phyloP scores from a whole-genome alignment of 2,329 filamentous ascomycete species.

The Hypoxylon sp. region DNA sequence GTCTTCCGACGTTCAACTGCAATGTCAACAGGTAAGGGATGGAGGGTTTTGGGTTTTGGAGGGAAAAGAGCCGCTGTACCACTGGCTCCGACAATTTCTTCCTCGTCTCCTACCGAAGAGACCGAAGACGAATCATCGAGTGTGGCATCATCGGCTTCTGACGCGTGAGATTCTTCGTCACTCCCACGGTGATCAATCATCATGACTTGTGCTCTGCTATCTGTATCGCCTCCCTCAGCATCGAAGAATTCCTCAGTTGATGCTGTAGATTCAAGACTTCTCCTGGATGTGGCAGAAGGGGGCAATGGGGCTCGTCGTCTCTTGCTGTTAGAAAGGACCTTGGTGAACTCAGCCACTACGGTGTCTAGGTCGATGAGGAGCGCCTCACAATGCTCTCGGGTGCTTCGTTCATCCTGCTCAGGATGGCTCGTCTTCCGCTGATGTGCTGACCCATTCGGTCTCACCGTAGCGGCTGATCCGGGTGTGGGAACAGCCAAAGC shows the following conservation, averaged over 20 bases:
- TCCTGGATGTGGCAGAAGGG: slow-evolving; percentile 62
- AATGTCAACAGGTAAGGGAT: slow-evolving; percentile 80
- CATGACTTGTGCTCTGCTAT: slow-evolving; percentile 73
- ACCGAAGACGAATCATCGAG: slow-evolving; percentile 69
- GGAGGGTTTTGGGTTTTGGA: slow-evolving; percentile 78
- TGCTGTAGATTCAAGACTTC: slow-evolving; percentile 83
- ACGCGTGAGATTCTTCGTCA: slow-evolving; percentile 73
- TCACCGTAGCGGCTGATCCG: slow-evolving; percentile 51
- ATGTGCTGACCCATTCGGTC: slow-evolving; percentile 50
- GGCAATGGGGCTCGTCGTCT: slow-evolving; percentile 74
- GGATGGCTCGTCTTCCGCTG: slow-evolving; percentile 56
- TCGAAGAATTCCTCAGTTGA: slow-evolving; percentile 95
- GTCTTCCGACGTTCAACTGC: slow-evolving; percentile 75
- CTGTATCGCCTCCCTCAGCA: slow-evolving; percentile 76
- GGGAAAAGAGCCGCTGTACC: slow-evolving; percentile 82
- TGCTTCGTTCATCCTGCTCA: slow-evolving; percentile 70
- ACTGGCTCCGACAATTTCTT: slow-evolving; percentile 63
- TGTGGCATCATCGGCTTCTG: slow-evolving; percentile 68
- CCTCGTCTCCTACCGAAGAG: slow-evolving; percentile 71
- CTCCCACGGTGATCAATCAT: slow-evolving; percentile 78
- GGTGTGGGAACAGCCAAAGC: slow-evolving; percentile 60
- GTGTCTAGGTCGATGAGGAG: slow-evolving; percentile 87
- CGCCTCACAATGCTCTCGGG: slow-evolving; percentile 86
- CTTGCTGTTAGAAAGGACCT: slow-evolving; percentile 82
- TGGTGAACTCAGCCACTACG: slow-evolving; percentile 85